Percentiles rank a stretch among this genome's conserved stretches.
These are phyloP conservation scores for Helenozyma rhizophorensis DNA, from an alignment of 805 yeast species.

Conservation along the genomic window DNA sequence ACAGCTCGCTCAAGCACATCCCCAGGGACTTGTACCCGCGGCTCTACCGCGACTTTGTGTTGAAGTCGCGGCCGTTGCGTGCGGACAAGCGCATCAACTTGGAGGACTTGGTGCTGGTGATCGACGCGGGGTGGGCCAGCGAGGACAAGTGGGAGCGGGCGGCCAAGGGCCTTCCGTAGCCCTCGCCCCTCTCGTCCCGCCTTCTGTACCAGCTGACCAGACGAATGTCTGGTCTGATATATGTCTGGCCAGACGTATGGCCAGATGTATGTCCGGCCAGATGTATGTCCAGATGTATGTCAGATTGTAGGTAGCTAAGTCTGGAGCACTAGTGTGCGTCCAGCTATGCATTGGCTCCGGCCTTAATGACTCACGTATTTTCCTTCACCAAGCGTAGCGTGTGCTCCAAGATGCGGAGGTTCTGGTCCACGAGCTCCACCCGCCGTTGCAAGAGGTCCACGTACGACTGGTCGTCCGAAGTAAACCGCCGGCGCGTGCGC, in stretches of 20 bases:
- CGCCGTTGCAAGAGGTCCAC: conserved; percentile 24
- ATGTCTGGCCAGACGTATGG: no score
- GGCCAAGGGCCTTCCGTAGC: conserved; percentile 28
- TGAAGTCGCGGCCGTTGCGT: conserved; percentile 63
- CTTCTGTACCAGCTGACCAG: no score
- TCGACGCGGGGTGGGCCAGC: conserved; percentile 82
- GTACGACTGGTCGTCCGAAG: conserved; percentile 7
- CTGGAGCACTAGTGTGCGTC: no score
- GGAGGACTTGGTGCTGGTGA: conserved; percentile 62
- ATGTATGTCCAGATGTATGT: no score
- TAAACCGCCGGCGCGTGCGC: conserved; percentile 8
- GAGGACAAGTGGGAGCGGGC: conserved; percentile 69
- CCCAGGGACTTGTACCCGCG: conserved; percentile 51
- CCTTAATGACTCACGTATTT: no score
- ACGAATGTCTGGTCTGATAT: no score
- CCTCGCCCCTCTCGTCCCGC: no score
- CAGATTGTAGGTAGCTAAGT: no score
- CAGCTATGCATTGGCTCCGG: no score
- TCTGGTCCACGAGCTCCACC: conserved; percentile 69
- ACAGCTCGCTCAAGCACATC: conserved; percentile 28
- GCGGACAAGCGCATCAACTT: conserved; percentile 61
- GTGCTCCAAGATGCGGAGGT: conserved; percentile 64
- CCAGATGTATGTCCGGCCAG: no score
- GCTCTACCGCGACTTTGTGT: conserved; percentile 66
- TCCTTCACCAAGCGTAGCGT: conserved; percentile 30